Conservation (phyloP, 2,329 filamentous ascomycete species). For the Fusarium sp. region DNA sequence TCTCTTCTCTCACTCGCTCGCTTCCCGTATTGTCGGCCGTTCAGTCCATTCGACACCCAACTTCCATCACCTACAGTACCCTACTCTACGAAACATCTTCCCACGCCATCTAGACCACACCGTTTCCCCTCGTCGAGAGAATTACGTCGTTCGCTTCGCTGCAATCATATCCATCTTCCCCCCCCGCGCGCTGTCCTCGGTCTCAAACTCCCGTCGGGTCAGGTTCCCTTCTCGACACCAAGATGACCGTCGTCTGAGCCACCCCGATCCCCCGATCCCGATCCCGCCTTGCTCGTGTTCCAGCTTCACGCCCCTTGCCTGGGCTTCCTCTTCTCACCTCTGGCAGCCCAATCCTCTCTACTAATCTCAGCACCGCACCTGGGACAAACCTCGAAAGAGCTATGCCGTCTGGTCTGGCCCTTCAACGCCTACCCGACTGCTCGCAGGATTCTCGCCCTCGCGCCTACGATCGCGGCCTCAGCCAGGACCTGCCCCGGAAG, state of each 20-base stretch:
- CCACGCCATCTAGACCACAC: background rate
- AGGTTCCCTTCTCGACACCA: slow-evolving; percentile 29
- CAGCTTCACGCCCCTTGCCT: slow-evolving; percentile 12
- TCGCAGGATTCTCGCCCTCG: slow-evolving; percentile 25
- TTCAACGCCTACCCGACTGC: slow-evolving; percentile 35
- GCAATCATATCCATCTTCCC: background rate
- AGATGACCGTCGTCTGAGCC: slow-evolving; percentile 38
- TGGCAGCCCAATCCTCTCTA: slow-evolving; percentile 14
- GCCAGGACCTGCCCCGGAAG: slow-evolving; percentile 22
- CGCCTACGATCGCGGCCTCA: slow-evolving; percentile 24
- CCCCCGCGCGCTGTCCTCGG: slow-evolving; percentile 10
- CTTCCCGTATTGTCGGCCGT: slow-evolving; percentile 20
- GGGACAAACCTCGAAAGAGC: slow-evolving; percentile 25
- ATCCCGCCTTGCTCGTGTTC: slow-evolving; percentile 21
- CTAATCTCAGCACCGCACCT: slow-evolving; percentile 7
- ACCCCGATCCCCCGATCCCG: slow-evolving; percentile 24
- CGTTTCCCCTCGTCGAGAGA: slow-evolving; percentile 19
- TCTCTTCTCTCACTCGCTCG: slow-evolving; percentile 23
- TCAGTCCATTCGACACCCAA: slow-evolving; percentile 14
- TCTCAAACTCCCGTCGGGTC: slow-evolving; percentile 16
- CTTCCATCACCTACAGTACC: background rate
- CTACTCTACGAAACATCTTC: slow-evolving; percentile 10
- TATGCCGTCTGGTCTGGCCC: slow-evolving; percentile 40
- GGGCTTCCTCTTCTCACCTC: slow-evolving; percentile 12
- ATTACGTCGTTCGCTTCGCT: slow-evolving; percentile 33